Percentiles rank a stretch among this genome's conserved stretches.
phyloP scores from a whole-genome alignment of 768 basidiomycete genomes.

The Pleurotus platypus region DNA sequence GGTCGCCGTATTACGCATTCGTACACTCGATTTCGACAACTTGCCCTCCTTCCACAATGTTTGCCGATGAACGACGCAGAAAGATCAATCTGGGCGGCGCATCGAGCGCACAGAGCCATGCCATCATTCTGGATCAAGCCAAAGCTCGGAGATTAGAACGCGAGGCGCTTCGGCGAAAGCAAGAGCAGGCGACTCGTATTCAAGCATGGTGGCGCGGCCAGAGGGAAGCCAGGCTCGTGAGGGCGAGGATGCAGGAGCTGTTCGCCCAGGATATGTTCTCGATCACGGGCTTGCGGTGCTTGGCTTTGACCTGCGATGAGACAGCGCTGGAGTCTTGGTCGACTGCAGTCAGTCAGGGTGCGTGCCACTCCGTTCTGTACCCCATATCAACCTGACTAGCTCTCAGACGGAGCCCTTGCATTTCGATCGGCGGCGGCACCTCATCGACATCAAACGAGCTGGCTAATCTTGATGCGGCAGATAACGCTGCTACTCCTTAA shows the following conservation, averaged over 20 bases:
- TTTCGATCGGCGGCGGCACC: conserved; percentile 34
- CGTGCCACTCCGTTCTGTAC: neutral
- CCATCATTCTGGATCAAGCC: conserved; percentile 59
- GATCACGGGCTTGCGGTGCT: conserved; percentile 57
- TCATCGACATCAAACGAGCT: conserved; percentile 40
- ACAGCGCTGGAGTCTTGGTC: conserved; percentile 47
- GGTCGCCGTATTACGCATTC: no score
- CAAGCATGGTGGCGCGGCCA: conserved; percentile 72
- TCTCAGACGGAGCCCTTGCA: conserved; percentile 28
- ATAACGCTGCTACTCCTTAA: conserved; percentile 46
- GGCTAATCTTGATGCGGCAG: conserved; percentile 59
- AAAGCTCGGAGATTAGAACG: conserved; percentile 59
- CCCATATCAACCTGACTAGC: neutral
- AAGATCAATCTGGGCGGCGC: conserved; percentile 78
- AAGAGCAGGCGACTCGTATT: conserved; percentile 56
- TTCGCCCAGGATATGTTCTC: conserved; percentile 54
- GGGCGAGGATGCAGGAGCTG: conserved; percentile 37
- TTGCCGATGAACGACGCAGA: conserved; percentile 51
- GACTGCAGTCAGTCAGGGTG: conserved; percentile 22
- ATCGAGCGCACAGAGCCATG: conserved; percentile 44
- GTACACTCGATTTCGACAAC: no score
- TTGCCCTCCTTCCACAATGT: conserved; percentile 27
- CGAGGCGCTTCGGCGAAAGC: conserved; percentile 45
- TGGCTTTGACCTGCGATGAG: conserved; percentile 57
- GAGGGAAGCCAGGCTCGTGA: conserved; percentile 34